Conservation (phyloP, 257 asterid genomes). For the Dorcoceras hygrometricum region DNA sequence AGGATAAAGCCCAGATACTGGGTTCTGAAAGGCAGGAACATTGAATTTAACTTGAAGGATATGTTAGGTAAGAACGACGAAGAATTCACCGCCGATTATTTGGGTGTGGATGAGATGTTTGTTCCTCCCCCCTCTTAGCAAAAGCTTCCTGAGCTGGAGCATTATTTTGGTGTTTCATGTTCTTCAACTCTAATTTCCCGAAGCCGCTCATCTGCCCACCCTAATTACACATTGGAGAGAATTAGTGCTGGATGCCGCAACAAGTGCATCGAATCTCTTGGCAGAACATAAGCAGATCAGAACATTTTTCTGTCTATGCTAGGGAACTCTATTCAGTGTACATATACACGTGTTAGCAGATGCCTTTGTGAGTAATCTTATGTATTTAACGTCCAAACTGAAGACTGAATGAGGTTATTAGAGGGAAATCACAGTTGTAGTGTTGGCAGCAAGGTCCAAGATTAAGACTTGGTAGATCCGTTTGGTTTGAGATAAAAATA, state of each 20-base stretch:
- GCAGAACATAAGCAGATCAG: background rate
- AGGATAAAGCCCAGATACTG: constrained; percentile 84
- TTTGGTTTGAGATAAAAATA: no score
- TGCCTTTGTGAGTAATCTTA: no score
- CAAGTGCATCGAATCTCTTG: background rate
- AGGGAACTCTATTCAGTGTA: background rate
- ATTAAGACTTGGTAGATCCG: no score
- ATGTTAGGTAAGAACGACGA: constrained; percentile 90
- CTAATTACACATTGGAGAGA: background rate
- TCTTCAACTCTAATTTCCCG: background rate
- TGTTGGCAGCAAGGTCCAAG: no score
- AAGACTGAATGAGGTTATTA: no score
- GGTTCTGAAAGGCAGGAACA: constrained; percentile 58
- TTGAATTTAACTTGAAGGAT: constrained; percentile 58
- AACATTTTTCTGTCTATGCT: background rate
- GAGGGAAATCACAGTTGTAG: no score
- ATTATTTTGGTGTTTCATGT: background rate
- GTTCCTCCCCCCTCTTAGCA: constrained; percentile 46
- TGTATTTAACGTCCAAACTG: no score
- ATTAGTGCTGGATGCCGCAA: background rate
- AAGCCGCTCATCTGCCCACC: background rate
- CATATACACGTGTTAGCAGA: no score
- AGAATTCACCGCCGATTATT: constrained; percentile 65
- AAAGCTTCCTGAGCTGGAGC: constrained; percentile 5
- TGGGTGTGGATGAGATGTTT: constrained; percentile 42